Evolutionary conservation across 495 filamentous ascomycete species (phyloP), one percentile per base, ranked within the genome.

Genomic region (Penicillium odoratum): DNA sequence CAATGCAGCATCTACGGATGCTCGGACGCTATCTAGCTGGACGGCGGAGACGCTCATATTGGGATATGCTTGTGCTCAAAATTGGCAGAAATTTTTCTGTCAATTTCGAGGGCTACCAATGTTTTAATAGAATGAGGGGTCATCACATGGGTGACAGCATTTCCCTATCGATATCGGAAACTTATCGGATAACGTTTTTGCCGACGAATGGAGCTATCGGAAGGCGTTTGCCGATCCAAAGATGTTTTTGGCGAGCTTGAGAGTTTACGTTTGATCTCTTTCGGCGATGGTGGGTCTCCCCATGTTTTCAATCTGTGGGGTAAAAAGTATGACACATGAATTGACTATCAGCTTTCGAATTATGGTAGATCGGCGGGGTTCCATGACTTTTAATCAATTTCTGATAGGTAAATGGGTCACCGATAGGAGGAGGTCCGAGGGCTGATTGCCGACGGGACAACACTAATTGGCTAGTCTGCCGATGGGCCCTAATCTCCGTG

Each of bases 21-120:
- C 58, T 43, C 70, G 72, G 16, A 74, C 66, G 5, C 71, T 66
- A 3, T 62, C 66, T 10, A 66, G 62, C 7, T 54, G 44, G 1
- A 61, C 34, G 9, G 26, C 50, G 26, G 67, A 60, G 18, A 62
- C 45, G 30, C 64, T 51, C 67, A 71, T 70, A 0, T n/a, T 65
- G 43, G 15, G 36, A 11, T 15, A 6, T 28, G 21, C 18, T 3
- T 18, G 15, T 33, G 15, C 25, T 51, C 38, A 40, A 40, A 40
- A 16, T 16, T 16, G 7, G 1, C 13, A 3, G n/a, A 40, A 16
- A 5, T 5, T 40, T 40, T 40, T 13, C 38, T 16, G 4, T 16
- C n/a, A 40, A n/a, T 7, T 40, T 40, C 5, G 38, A 40, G 38
- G 38, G 38, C 13, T 13, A 0, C 3, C 15, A 13, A 40, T 40